Base-by-base conservation (phyloP, 768 basidiomycete genomes). In the Rhodosporidiobolus sp. region DNA sequence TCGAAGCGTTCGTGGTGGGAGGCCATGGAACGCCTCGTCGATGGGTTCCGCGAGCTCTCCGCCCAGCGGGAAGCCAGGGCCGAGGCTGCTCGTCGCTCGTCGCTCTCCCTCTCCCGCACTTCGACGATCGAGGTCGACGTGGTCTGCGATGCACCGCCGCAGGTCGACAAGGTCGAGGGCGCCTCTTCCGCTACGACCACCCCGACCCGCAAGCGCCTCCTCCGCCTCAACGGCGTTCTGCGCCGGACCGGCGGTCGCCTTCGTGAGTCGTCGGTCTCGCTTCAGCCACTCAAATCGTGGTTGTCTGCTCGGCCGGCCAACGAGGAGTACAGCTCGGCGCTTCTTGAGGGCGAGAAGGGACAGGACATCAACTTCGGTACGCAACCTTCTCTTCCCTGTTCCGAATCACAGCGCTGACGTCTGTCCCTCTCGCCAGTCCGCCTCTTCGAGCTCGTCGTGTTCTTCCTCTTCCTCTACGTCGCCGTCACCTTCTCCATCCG, bases 11-110 rank as follows among this genome's bases (percentile, higher is more conserved):
- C 61, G 4, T 76, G 75, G 75, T 69, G 34, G 54, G 64, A 46
- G 26, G 75, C 75, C 12, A 76, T 76, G 75, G 75, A 72, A 32
- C 69, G 65, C 49, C 57, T 76, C 35, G 68, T 72, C 52, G 65
- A 72, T 45, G 75, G 75, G 2, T 76, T 63, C 53, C 67, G 75
- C 9, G 74, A 75, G 45, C 48, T 75, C 14, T 43, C 64, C 0
- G 49, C 43, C 10, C 2, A 49, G 16, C 16, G 30, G 4, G 45
- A 45, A 38, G 30, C 5, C 49, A 43, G 53, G 32, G 34, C 38
- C 61, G 28, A 46, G 26, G 30, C 24, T 1, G 16, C 6, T 2
- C 30, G 30, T 5, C 22, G 11, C 8, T 22, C 9, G 22, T 20
- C 17, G 49, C 52, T 50, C 46, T 12, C 30, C 16, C 55, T 65